Evolutionary conservation across 1,139 yeast species (phyloP).

Genomic region (Magnusiomyces ingens): DNA sequence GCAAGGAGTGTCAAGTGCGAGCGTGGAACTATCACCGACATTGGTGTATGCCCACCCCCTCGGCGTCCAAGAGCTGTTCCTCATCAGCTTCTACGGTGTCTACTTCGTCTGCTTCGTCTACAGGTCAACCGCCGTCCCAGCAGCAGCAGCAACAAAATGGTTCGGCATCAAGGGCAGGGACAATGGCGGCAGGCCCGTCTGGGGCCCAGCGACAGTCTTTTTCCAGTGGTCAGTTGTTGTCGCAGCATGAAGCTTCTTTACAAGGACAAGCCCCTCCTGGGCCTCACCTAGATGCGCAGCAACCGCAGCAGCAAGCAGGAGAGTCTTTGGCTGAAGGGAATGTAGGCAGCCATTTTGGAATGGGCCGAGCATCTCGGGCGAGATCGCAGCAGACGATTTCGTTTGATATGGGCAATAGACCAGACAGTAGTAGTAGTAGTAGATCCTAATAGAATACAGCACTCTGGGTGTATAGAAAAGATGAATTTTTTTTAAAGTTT

Average conservation of each 20-base stretch:
- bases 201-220: too few species aligned
- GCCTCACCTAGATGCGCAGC: not conserved
- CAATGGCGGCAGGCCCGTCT: not conserved
- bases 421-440: not conserved
- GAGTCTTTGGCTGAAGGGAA: too few species aligned
- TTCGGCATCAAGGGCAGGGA: not conserved
- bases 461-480: too few species aligned
- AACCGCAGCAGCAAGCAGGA: not conserved
- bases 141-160: not conserved
- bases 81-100: conserved; percentile 5
- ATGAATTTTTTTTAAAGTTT: not conserved
- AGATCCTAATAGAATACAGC: too few species aligned
- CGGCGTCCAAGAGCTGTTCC: conserved; percentile 4
- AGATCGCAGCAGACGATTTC: too few species aligned
- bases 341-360: too few species aligned
- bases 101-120: not conserved
- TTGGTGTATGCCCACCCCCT: conserved; percentile 66
- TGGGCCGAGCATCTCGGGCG: too few species aligned
- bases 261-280: not conserved
- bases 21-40: conserved; percentile 93
- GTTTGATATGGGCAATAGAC: not conserved
- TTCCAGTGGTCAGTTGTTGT: not conserved
- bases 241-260: not conserved
- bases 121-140: not conserved
- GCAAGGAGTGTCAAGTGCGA: conserved; percentile 81